Evolutionary conservation across 2,329 filamentous ascomycete genomes (phyloP).

Genomic region (Tolypocladium endophyticum): DNA sequence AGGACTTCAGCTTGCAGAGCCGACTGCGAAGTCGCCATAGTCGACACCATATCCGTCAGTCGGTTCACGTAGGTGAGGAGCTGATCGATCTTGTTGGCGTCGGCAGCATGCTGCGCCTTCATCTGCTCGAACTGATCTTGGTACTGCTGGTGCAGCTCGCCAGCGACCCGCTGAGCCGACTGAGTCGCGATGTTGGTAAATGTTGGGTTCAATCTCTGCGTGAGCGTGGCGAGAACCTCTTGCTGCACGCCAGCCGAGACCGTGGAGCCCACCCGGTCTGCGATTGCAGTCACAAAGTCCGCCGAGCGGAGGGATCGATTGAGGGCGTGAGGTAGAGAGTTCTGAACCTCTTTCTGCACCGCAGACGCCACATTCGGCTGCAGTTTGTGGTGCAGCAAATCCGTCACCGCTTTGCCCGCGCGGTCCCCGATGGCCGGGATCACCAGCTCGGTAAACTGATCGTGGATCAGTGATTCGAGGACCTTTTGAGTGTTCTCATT

Average conservation of each 20-base stretch:
- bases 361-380: conserved; percentile 53
- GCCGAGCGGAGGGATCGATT: conserved; percentile 52
- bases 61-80: conserved; percentile 57
- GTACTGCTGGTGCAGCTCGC: conserved; percentile 56
- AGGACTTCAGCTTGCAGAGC: conserved; percentile 57
- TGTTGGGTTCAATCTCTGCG: conserved; percentile 53
- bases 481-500: conserved; percentile 59
- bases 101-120: conserved; percentile 37
- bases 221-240: conserved; percentile 51
- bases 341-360: conserved; percentile 64
- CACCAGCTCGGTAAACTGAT: conserved; percentile 64
- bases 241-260: conserved; percentile 60
- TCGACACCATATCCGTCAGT: conserved; percentile 57
- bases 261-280: conserved; percentile 57
- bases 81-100: conserved; percentile 59
- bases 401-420: conserved; percentile 57
- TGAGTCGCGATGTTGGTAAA: conserved; percentile 55
- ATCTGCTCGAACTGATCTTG: conserved; percentile 39
- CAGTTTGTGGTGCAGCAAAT: conserved; percentile 60
- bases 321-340: conserved; percentile 54
- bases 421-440: conserved; percentile 63
- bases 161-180: conserved; percentile 55
- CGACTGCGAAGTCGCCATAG: conserved; percentile 57
- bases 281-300: conserved; percentile 59
- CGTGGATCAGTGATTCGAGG: conserved; percentile 63